Conservation (phyloP, 208 protist species). For the Wallacemonas rigidus region DNA sequence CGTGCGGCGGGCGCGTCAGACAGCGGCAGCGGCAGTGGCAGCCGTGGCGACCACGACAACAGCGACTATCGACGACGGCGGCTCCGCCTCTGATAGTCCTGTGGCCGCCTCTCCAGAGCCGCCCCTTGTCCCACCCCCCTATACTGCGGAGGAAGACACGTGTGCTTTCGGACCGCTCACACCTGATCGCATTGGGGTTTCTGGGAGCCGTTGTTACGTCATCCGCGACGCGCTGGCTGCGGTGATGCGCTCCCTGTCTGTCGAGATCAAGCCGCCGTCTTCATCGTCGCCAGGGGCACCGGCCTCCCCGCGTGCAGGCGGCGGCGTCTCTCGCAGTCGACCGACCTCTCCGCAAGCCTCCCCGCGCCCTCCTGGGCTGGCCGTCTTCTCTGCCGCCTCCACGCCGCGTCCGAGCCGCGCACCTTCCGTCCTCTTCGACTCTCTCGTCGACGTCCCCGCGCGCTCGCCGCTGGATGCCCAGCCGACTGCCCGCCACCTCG, state of each 20-base stretch:
- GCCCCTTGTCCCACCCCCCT: not conserved
- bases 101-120: too few relatives aligned
- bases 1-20: not conserved
- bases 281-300: not conserved
- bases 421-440: constrained; percentile 4
- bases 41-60: not conserved
- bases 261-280: constrained; percentile 19
- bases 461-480: not conserved
- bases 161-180: constrained; percentile 73
- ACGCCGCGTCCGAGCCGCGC: not conserved
- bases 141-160: constrained; percentile 42
- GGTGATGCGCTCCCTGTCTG: constrained; percentile 49
- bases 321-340: constrained; percentile 2
- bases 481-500: too few relatives aligned
- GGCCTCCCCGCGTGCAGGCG: not conserved
- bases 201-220: constrained; percentile 28
- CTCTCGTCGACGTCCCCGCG: not conserved
- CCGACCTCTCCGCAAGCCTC: not conserved
- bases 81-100: too few relatives aligned
- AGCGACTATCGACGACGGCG: not conserved
- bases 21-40: not conserved
- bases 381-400: constrained; percentile 7
- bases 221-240: constrained; percentile 57
- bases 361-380: not conserved
- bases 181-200: constrained; percentile 52